Evolutionary conservation across 2,329 filamentous ascomycete species (phyloP), one percentile per base, ranked within the genome.

Genomic region (Trichophyton mentagrophytes): DNA sequence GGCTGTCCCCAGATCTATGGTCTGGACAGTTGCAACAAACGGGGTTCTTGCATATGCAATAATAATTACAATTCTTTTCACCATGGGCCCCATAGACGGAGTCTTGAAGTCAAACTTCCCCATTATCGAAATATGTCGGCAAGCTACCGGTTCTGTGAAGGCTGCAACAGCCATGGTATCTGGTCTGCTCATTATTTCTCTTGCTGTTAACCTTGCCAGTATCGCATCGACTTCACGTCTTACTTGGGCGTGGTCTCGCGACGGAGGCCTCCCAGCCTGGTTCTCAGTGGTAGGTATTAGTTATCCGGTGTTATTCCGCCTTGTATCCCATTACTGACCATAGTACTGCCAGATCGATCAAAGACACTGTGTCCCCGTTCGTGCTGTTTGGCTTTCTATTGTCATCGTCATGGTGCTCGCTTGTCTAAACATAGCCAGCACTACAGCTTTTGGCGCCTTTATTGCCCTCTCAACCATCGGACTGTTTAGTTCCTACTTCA

Each of bases 191-290:
- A 63, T 76, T 0, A 65, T 77, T 40, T 68, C 72, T 15, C 71
- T 74, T 57, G 69, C 76, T 44, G 72, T 73, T 0, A 73, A 73
- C 40, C 73, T 77, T 57, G 74, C 73, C 36, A 71, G 72, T 40
- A 70, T 79, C 1, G 77, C 79, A 0, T 79, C 78, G 0, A 76
- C 76, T 0, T 78, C 77, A 0, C 74, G 78, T 2, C 66, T 80
- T 1, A 75, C 77, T 0, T 80, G 78, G 78, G 76, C 76, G 0
- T 80, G 79, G 70, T 75, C 78, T 11, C 67, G 75, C 3, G 79
- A 80, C 60, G 76, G 76, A 2, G 78, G 75, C 4, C 65, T 79
- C 0, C 77, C 77, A 0, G 70, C 69, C 40, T 73, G 69, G 22
- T 71, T 76, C 59, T 67, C 71, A 53, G 66, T 70, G 20, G 66